These are phyloP conservation scores for Colletotrichum viniferum DNA, from an alignment of 2,329 filamentous ascomycete genomes.

Conservation along the genomic window DNA sequence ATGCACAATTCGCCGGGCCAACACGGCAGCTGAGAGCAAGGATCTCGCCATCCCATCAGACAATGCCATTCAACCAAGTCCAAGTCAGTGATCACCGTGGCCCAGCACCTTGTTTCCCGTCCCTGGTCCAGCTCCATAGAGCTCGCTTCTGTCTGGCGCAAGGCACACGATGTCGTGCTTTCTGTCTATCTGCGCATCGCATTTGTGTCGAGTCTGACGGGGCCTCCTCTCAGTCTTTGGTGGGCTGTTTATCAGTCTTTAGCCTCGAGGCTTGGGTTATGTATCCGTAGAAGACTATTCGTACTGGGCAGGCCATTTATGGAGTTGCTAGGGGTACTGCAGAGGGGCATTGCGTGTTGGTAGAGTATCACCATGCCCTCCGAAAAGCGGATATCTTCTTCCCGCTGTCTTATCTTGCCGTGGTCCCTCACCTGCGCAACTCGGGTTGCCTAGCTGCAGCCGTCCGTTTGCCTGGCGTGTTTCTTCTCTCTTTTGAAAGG, in stretches of 20 bases:
- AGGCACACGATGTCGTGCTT: slow-evolving; percentile 15
- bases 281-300: not conserved
- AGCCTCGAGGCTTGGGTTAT: not conserved
- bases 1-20: slow-evolving; percentile 16
- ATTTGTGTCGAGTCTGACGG: not conserved
- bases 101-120: not conserved
- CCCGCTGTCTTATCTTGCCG: not conserved
- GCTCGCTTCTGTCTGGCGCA: not conserved
- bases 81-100: not conserved
- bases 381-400: not conserved
- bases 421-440: not conserved
- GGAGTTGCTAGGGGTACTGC: not conserved
- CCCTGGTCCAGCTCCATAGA: not conserved
- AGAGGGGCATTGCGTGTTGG: not conserved
- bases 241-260: not conserved
- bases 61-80: not conserved
- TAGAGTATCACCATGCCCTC: not conserved
- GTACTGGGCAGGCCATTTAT: not conserved
- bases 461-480: not conserved
- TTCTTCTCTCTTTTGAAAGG: not conserved
- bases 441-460: not conserved
- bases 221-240: not conserved
- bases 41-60: not conserved
- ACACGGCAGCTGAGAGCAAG: slow-evolving; percentile 14
- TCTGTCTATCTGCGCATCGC: not conserved